Percentiles rank a stretch among this genome's conserved stretches.
Conservation (phyloP, 495 filamentous ascomycete species). For the Pseudevernia furfuracea region DNA sequence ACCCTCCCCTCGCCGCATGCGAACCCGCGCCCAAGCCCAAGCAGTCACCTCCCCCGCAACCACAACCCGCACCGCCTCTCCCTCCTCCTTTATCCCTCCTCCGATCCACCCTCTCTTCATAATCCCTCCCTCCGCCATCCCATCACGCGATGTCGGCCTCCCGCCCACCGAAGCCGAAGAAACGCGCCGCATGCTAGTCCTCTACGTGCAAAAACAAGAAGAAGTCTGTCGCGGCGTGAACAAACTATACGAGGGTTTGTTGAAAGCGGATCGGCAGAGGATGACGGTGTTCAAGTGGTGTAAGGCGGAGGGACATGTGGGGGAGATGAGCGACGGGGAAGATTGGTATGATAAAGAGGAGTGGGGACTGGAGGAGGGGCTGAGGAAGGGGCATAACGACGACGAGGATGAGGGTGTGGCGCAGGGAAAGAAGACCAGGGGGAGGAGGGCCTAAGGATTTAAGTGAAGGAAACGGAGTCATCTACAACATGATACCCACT, state of each 20-base stretch:
- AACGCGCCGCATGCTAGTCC: conserved; percentile 69
- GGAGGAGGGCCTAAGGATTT: conserved; percentile 38
- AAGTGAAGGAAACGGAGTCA: not conserved
- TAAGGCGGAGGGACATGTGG: conserved; percentile 84
- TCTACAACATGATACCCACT: conserved; percentile 11
- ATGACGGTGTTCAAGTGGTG: conserved; percentile 74
- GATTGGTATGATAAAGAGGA: conserved; percentile 92
- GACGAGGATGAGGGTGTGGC: conserved; percentile 67
- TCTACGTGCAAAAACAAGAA: conserved; percentile 92
- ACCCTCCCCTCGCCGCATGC: conserved; percentile 54
- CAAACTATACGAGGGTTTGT: conserved; percentile 64
- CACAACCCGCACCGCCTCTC: conserved; percentile 38
- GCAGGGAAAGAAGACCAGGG: conserved; percentile 68
- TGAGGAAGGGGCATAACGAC: conserved; percentile 87
- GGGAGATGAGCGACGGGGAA: conserved; percentile 82
- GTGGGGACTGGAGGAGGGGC: conserved; percentile 67
- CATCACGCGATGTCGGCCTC: conserved; percentile 72
- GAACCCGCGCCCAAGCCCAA: conserved; percentile 58
- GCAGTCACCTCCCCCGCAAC: conserved; percentile 36
- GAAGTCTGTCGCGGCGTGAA: conserved; percentile 79
- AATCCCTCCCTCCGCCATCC: conserved; percentile 58
- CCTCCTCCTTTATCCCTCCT: conserved; percentile 41
- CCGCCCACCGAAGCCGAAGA: conserved; percentile 80
- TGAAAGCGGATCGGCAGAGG: conserved; percentile 70
- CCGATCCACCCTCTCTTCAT: conserved; percentile 79